A percentile compares a stretch with the other conserved stretches of the same genome.
Evolutionary conservation across 2,329 filamentous ascomycete genomes (phyloP).

Genomic region (Coniochaeta sp.): DNA sequence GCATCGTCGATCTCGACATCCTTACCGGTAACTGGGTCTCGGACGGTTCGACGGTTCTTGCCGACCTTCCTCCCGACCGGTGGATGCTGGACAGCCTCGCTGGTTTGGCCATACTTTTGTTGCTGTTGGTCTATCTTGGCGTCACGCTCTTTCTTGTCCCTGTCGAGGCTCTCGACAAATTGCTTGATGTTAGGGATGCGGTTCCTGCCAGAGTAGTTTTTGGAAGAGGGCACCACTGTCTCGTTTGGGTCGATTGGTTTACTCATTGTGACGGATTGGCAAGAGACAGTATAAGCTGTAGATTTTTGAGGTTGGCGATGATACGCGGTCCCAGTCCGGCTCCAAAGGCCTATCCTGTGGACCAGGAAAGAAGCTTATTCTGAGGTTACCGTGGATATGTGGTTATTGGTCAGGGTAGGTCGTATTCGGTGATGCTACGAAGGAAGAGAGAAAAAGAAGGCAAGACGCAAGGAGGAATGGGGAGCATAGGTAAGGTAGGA

Average conservation of each 20-base stretch:
- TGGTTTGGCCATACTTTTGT: slow-evolving; percentile 17
- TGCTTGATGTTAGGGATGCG: slow-evolving; percentile 82
- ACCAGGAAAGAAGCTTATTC: background rate
- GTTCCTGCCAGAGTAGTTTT: slow-evolving; percentile 77
- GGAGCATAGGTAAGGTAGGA: background rate
- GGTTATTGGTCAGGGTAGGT: background rate
- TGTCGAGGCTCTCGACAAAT: slow-evolving; percentile 72
- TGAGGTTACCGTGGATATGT: background rate
- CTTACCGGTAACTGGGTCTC: slow-evolving; percentile 81
- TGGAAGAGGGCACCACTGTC: slow-evolving; percentile 36
- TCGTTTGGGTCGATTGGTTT: slow-evolving; percentile 31
- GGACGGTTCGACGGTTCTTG: slow-evolving; percentile 60
- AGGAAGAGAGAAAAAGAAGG: background rate
- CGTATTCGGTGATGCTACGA: background rate
- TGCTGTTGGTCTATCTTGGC: slow-evolving; percentile 56
- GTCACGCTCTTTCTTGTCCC: slow-evolving; percentile 70
- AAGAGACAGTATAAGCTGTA: background rate
- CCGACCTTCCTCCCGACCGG: slow-evolving; percentile 19
- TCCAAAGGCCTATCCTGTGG: background rate
- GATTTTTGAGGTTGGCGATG: background rate
- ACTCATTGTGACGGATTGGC: background rate
- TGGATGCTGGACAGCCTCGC: slow-evolving; percentile 34
- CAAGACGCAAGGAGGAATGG: background rate
- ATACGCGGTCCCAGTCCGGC: background rate
- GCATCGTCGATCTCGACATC: slow-evolving; percentile 78